Conservation (phyloP, 768 basidiomycete species). For the Dentipellis fragilis region DNA sequence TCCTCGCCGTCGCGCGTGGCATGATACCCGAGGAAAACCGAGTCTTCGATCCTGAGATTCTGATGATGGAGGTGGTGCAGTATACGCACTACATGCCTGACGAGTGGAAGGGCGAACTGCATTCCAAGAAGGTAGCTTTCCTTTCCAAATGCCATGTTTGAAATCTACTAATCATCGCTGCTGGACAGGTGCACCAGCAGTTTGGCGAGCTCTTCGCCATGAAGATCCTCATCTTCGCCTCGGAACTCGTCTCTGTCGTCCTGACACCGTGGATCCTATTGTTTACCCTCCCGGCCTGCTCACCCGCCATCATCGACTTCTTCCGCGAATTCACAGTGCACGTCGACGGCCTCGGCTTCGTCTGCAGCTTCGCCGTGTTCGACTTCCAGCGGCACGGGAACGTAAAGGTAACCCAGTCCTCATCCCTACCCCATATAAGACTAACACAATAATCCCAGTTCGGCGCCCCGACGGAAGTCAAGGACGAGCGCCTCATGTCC, state of each 20-base stretch:
- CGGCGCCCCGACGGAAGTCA: slow-evolving; percentile 65
- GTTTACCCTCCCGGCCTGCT: slow-evolving; percentile 84
- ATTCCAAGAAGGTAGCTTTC: slow-evolving; percentile 33
- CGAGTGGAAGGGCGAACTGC: slow-evolving; percentile 82
- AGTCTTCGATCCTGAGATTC: slow-evolving; percentile 87
- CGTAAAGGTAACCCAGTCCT: slow-evolving; percentile 46
- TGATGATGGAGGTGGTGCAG: slow-evolving; percentile 86
- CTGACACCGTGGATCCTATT: slow-evolving; percentile 91
- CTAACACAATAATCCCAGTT: slow-evolving; percentile 37
- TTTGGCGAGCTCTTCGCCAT: slow-evolving; percentile 92
- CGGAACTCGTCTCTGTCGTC: slow-evolving; percentile 85
- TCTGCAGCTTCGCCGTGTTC: slow-evolving; percentile 97
- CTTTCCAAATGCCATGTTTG: not conserved
- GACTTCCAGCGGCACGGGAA: slow-evolving; percentile 95
- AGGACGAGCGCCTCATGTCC: slow-evolving; percentile 69
- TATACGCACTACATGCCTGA: slow-evolving; percentile 96
- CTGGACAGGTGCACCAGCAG: slow-evolving; percentile 68
- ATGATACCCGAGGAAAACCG: slow-evolving; percentile 94
- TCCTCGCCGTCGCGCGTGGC: slow-evolving; percentile 83
- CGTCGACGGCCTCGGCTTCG: slow-evolving; percentile 91
- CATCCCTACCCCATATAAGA: no score
- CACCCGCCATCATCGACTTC: slow-evolving; percentile 90
- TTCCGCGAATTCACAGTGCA: slow-evolving; percentile 98
- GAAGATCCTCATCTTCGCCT: slow-evolving; percentile 79
- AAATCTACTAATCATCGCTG: not conserved